Percentiles rank a stretch among this genome's conserved stretches.
Evolutionary conservation across 169 alveolate species (phyloP).

Genomic region (Plasmodium gaboni): DNA sequence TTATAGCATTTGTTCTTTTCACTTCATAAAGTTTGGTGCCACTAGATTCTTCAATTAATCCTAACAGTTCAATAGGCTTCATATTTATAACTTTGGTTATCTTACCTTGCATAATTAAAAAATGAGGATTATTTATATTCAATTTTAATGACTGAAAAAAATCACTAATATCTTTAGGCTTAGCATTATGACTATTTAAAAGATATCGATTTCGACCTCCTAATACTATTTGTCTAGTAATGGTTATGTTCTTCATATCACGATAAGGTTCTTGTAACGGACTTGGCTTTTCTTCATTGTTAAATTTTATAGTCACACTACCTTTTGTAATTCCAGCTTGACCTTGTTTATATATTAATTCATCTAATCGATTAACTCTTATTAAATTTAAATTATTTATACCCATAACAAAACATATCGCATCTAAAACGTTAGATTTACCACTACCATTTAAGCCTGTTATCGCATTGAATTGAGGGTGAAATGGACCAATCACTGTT

Average conservation of each 20-base stretch:
- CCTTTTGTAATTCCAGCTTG: conserved; percentile 99
- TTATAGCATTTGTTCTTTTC: conserved; percentile 94
- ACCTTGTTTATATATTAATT: conserved; percentile 98
- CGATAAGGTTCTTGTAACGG: conserved; percentile 90
- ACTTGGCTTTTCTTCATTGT: conserved; percentile 89
- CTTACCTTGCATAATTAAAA: conserved; percentile 97
- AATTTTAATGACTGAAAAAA: conserved; percentile 95
- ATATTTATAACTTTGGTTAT: conserved; percentile 98
- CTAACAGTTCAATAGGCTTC: conserved; percentile 97
- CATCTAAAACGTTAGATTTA: conserved; percentile 98
- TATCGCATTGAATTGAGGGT: conserved; percentile 98
- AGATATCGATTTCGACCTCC: conserved; percentile 97
- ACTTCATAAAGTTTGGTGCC: conserved; percentile 97
- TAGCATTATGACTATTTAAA: conserved; percentile 95
- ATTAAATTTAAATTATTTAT: conserved; percentile 90
- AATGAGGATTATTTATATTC: conserved; percentile 98
- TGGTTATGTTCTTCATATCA: conserved; percentile 91
- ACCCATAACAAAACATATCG: conserved; percentile 98
- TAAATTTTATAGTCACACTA: conserved; percentile 96
- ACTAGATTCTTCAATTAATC: conserved; percentile 98
- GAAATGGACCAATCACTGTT: conserved; percentile 94
- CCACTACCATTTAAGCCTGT: conserved; percentile 99
- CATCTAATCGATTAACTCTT: conserved; percentile 96
- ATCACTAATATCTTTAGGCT: conserved; percentile 94
- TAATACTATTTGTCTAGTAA: conserved; percentile 93